Conservation (phyloP, 78 protist genomes). For the Neovahlkampfia damariscottae region DNA sequence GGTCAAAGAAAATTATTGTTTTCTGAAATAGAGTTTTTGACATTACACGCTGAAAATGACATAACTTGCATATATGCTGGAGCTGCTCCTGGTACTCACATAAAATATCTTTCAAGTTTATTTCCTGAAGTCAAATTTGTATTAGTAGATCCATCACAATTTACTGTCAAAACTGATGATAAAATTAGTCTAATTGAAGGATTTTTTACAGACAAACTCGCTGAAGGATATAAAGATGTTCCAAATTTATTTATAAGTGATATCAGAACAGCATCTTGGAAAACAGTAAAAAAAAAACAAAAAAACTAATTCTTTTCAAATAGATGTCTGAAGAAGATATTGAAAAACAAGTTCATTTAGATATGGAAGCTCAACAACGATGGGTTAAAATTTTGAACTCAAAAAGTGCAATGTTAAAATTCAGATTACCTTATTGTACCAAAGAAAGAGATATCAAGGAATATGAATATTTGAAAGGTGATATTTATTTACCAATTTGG, state of each 20-base stretch:
- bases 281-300: too few relatives aligned
- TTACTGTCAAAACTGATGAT: not conserved
- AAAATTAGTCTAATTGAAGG: not conserved
- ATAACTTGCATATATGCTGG: slow-evolving; percentile 1
- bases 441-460: not conserved
- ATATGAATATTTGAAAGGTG: slow-evolving; percentile 36
- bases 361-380: not conserved
- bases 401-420: not conserved
- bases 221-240: not conserved
- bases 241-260: not conserved
- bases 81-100: slow-evolving; percentile 9
- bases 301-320: too few relatives aligned
- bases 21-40: not conserved
- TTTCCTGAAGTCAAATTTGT: not conserved
- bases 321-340: not conserved
- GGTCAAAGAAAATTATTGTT: slow-evolving; percentile 2
- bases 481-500: slow-evolving; percentile 36
- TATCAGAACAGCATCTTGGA: not conserved
- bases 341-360: not conserved
- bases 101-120: not conserved
- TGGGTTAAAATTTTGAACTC: not conserved
- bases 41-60: not conserved
- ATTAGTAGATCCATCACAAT: slow-evolving; percentile 3
- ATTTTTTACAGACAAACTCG: not conserved
- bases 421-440: not conserved